These are phyloP conservation scores for Conticribra guillardii DNA, from an alignment of 108 stramenopile species.

Conservation along the genomic window DNA sequence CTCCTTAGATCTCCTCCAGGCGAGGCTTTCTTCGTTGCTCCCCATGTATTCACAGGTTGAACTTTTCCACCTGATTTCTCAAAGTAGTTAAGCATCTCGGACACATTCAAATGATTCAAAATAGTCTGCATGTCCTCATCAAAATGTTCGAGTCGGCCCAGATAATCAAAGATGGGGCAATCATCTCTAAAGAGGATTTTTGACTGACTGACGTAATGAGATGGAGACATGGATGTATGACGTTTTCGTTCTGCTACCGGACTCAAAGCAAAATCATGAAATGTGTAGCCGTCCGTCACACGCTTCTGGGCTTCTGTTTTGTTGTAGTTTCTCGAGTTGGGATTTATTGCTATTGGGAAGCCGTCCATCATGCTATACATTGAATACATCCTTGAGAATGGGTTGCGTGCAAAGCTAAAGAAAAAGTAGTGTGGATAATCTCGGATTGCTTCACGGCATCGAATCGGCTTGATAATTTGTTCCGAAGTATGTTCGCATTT, in stretches of 20 bases:
- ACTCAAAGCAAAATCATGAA: conserved; percentile 42
- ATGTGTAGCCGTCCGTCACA: conserved; percentile 35
- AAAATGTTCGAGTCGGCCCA: conserved; percentile 43
- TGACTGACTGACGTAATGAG: conserved; percentile 29
- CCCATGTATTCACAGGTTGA: conserved; percentile 39
- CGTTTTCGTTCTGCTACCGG: conserved; percentile 18
- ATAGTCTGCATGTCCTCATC: conserved; percentile 45
- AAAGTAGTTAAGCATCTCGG: conserved; percentile 21
- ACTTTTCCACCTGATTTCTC: conserved; percentile 29
- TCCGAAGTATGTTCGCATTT: conserved; percentile 23
- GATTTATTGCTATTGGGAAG: conserved; percentile 12
- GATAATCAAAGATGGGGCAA: conserved; percentile 44
- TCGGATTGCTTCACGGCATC: conserved; percentile 21
- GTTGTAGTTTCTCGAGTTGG: no score
- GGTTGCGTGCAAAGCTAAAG: conserved; percentile 53
- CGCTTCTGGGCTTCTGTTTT: background rate
- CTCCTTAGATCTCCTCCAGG: conserved; percentile 24
- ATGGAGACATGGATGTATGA: conserved; percentile 31
- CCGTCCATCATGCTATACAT: conserved; percentile 50
- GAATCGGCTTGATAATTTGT: conserved; percentile 17
- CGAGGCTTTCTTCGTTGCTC: conserved; percentile 26
- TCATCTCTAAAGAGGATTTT: conserved; percentile 20
- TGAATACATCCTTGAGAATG: conserved; percentile 46
- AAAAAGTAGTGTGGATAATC: conserved; percentile 46
- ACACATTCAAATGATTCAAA: conserved; percentile 37